Conservation (phyloP, 139 green algal species). For the Haematococcus lacustris region DNA sequence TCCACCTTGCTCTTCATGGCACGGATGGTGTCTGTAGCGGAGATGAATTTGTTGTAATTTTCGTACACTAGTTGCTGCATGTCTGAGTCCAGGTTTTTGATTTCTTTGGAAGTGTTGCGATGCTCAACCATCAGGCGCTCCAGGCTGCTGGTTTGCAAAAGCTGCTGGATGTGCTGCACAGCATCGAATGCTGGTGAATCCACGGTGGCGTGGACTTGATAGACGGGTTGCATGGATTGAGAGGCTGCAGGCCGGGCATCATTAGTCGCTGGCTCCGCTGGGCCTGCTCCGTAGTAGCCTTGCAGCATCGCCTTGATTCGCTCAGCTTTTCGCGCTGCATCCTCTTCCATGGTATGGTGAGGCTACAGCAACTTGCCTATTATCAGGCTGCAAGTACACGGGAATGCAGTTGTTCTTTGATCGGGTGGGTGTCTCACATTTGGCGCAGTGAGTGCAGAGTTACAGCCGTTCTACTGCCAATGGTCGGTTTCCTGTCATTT, state of each 20-base stretch:
- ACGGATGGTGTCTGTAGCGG: slow-evolving; percentile 90
- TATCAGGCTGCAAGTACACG: too few species aligned
- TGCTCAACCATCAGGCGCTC: slow-evolving; percentile 73
- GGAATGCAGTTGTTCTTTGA: too few species aligned
- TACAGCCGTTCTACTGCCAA: too few species aligned
- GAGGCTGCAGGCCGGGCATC: too few species aligned
- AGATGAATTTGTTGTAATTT: slow-evolving; percentile 98
- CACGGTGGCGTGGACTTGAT: not conserved
- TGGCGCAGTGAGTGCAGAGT: too few species aligned
- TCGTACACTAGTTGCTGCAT: slow-evolving; percentile 98
- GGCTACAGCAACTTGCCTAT: too few species aligned
- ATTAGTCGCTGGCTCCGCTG: not conserved
- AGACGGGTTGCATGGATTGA: too few species aligned
- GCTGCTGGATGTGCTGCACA: slow-evolving; percentile 32
- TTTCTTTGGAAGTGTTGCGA: slow-evolving; percentile 71
- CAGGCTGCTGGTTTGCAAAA: slow-evolving; percentile 49
- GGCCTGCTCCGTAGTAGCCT: slow-evolving; percentile 15
- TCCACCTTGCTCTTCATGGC: slow-evolving; percentile 53
- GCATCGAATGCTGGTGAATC: slow-evolving; percentile 49
- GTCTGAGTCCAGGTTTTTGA: slow-evolving; percentile 87
- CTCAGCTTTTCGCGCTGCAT: slow-evolving; percentile 2
- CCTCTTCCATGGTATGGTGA: not conserved
- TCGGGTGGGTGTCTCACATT: too few species aligned
- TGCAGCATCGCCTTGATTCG: slow-evolving; percentile 16
- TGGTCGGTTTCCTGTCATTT: too few species aligned